Conservation (phyloP, 768 basidiomycete species). For the Austroboletus eburneus region DNA sequence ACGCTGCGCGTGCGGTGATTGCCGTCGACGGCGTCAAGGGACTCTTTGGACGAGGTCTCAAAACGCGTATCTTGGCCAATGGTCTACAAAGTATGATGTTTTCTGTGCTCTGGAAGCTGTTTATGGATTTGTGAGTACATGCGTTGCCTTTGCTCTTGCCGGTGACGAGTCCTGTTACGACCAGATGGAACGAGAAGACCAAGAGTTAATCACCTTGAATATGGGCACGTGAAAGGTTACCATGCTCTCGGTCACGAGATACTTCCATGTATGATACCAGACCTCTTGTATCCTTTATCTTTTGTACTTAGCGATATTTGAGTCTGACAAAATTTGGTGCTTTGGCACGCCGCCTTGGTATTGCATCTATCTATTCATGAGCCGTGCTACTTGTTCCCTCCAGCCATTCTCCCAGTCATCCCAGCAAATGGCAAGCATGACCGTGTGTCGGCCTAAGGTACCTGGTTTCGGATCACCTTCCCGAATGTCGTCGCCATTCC, state of each 20-base stretch:
- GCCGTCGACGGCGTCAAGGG: conserved; percentile 72
- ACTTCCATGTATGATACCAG: not conserved
- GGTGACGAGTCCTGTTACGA: not conserved
- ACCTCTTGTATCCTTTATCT: not conserved
- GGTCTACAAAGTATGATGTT: conserved; percentile 92
- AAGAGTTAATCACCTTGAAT: conserved; percentile 1
- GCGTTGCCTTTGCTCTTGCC: not conserved
- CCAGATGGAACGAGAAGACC: conserved; percentile 37
- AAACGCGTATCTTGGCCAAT: conserved; percentile 86
- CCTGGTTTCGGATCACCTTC: conserved; percentile 23
- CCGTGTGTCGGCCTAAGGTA: conserved; percentile 35
- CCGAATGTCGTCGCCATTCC: conserved; percentile 34
- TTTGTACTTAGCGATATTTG: no score
- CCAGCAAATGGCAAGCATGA: conserved; percentile 40
- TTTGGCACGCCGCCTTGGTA: no score
- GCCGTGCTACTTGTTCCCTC: conserved; percentile 2
- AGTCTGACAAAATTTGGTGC: no score
- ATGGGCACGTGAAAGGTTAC: not conserved
- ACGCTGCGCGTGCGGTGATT: conserved; percentile 75
- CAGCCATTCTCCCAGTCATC: conserved; percentile 29
- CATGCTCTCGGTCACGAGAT: not conserved
- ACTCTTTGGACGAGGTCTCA: conserved; percentile 84
- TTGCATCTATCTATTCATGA: conserved; percentile 6
- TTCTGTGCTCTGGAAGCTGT: conserved; percentile 85
- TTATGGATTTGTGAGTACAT: conserved; percentile 75